Evolutionary conservation across 1,139 yeast genomes (phyloP), one percentile per base, ranked within the genome.

Genomic region (Sugiyamaella japonica): DNA sequence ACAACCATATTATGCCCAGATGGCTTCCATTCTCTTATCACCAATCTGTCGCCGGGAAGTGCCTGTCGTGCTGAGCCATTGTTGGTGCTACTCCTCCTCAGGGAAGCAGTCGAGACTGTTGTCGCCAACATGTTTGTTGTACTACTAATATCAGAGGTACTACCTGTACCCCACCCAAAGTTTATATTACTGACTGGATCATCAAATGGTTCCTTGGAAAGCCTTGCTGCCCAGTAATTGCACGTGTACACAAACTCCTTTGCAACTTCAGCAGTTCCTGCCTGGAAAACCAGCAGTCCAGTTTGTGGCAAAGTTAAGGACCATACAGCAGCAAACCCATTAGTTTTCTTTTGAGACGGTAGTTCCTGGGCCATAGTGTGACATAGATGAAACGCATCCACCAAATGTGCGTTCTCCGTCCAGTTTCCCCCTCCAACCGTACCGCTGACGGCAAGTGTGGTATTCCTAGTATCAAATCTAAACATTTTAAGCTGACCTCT

Each of bases 161-260:
- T 23, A n/a, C 34, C 36, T 5, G 54, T 48, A 40, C 66, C 80
- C 96, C 96, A 89, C 1, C 96, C 96, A 66, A 82, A 88, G 64
- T 89, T 95, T 60, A 84, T 80, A 43, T 88, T 86, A 2, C 89
- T 82, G 15, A 87, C 80, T 55, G 87, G 69, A 53, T 78, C 82
- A 34, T 75, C 73, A 29, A 77, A 70, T 1, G 96, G 96, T 39
- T 86, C 84, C 16, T 90, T 86, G 4, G 95, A 85, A 38, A 86
- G 79, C 63, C 91, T 79, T 1, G 91, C 86, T 3, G 95, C 88
- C 96, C 96, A 89, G 69, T 86, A 89, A 69, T 89, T 89, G 71
- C 93, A 84, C 3, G 93, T 82, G 63, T 84, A 81, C 29, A 86
- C 81, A 69, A 83, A 88, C 65, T 83, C 87, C 50, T 75, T 73